Percentiles rank a stretch among this genome's conserved stretches.
Conservation (phyloP, 78 protist genomes). For the Speleostelium caveatum region DNA sequence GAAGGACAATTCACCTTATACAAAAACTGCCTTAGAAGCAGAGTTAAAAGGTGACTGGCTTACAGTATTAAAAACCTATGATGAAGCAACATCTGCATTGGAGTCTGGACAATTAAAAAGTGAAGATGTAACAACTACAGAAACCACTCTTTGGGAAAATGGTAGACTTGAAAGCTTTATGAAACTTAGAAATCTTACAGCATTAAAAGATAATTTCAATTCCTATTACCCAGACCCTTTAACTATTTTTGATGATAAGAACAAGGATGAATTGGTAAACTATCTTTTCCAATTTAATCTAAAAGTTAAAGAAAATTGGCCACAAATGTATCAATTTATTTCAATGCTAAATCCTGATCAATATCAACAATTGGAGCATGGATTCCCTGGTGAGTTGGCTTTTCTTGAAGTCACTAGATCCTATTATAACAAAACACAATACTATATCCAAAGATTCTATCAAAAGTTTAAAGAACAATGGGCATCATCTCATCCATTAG, state of each 20-base stretch:
- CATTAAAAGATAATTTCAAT: conserved; percentile 49
- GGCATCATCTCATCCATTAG: conserved; percentile 77
- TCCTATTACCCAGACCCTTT: conserved; percentile 8
- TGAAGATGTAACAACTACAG: conserved; percentile 14
- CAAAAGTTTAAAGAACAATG: conserved; percentile 69
- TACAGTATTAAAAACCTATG: conserved; percentile 41
- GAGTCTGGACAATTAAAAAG: conserved; percentile 45
- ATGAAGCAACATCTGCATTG: conserved; percentile 34
- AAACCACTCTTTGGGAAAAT: conserved; percentile 79
- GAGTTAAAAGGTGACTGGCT: conserved; percentile 76
- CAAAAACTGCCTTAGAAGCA: conserved; percentile 33
- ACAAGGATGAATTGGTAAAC: not conserved
- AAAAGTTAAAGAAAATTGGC: conserved; percentile 83
- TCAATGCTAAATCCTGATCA: conserved; percentile 5
- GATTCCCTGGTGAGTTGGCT: conserved; percentile 81
- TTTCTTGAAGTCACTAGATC: conserved; percentile 58
- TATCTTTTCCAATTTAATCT: conserved; percentile 46
- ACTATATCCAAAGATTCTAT: conserved; percentile 41
- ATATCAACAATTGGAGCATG: conserved; percentile 34
- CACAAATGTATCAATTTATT: conserved; percentile 62
- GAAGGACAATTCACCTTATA: not conserved
- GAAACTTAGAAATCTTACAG: conserved; percentile 33
- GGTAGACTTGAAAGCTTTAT: conserved; percentile 74
- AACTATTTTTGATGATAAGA: conserved; percentile 17
- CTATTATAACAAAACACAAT: conserved; percentile 50